Evolutionary conservation across 176 grass and related monocot genomes (phyloP).

Genomic region (Aechmea fasciata): DNA sequence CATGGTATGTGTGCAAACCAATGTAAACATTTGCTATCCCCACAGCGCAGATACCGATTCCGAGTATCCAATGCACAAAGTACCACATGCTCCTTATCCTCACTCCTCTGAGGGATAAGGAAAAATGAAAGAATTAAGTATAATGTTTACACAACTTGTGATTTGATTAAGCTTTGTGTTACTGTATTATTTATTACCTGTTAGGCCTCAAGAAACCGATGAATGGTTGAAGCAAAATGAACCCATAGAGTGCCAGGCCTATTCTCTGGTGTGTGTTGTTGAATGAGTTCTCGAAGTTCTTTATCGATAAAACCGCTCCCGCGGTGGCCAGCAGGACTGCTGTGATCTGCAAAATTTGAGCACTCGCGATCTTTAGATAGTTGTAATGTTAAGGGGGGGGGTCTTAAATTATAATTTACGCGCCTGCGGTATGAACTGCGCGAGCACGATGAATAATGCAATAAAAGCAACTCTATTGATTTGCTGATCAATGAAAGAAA

Average conservation of each 20-base stretch:
- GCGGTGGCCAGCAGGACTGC: conserved; percentile 67
- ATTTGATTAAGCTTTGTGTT: too few relatives aligned
- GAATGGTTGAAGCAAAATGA: conserved; percentile 82
- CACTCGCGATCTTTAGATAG: not conserved
- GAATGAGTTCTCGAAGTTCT: conserved; percentile 95
- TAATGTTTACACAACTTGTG: too few relatives aligned
- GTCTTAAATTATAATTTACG: too few relatives aligned
- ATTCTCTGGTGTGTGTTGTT: conserved; percentile 79
- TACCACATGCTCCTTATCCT: conserved; percentile 75
- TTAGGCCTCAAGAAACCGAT: conserved; percentile 80
- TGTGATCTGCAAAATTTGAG: conserved; percentile 30
- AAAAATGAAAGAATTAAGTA: not conserved
- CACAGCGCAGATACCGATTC: conserved; percentile 35
- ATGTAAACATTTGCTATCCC: conserved; percentile 73
- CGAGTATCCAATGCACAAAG: conserved; percentile 67
- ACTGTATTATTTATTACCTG: conserved; percentile 36
- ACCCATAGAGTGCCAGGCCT: conserved; percentile 64
- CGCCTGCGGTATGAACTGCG: too few relatives aligned
- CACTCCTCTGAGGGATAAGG: conserved; percentile 33
- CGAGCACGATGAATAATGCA: too few relatives aligned
- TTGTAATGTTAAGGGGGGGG: too few relatives aligned
- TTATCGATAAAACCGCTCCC: conserved; percentile 57
- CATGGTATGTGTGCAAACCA: conserved; percentile 68
- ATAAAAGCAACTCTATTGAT: too few relatives aligned
- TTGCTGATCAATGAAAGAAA: too few relatives aligned